A percentile compares a stretch with the other conserved stretches of the same genome.
Conservation (phyloP, 768 basidiomycete genomes). For the Xerocomus brunneocitrinus region DNA sequence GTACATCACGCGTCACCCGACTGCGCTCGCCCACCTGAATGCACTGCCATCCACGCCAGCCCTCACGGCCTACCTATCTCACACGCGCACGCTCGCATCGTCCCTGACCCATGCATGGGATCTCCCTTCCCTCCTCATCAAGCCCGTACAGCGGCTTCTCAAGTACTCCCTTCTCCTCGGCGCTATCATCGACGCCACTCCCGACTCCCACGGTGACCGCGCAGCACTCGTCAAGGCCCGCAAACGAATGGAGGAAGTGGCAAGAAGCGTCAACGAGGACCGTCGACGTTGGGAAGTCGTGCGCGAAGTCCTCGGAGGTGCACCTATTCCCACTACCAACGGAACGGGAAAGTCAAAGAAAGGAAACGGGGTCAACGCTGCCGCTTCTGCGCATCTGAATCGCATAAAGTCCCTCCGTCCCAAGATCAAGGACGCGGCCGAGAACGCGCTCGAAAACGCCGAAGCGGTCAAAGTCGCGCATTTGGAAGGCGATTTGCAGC, state of each 20-base stretch:
- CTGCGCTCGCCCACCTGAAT: slow-evolving; percentile 65
- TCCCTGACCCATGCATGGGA: slow-evolving; percentile 88
- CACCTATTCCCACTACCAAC: slow-evolving; percentile 33
- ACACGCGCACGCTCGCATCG: slow-evolving; percentile 62
- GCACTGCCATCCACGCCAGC: slow-evolving; percentile 39
- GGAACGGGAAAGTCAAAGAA: slow-evolving; percentile 37
- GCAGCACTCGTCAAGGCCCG: slow-evolving; percentile 26
- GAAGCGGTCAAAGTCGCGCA: slow-evolving; percentile 49
- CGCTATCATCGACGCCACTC: slow-evolving; percentile 72
- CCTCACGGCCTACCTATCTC: slow-evolving; percentile 58
- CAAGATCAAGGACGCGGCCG: slow-evolving; percentile 29
- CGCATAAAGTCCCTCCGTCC: slow-evolving; percentile 54
- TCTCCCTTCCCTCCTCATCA: slow-evolving; percentile 89
- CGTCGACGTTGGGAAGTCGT: slow-evolving; percentile 74
- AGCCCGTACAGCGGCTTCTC: slow-evolving; percentile 92
- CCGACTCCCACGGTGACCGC: slow-evolving; percentile 64
- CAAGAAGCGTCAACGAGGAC: slow-evolving; percentile 74
- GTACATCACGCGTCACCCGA: slow-evolving; percentile 78
- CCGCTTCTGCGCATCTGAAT: slow-evolving; percentile 52
- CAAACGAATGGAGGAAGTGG: slow-evolving; percentile 62
- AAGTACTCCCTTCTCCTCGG: slow-evolving; percentile 88
- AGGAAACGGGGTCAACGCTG: slow-evolving; percentile 40
- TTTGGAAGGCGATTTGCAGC: slow-evolving; percentile 54
- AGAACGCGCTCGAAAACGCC: slow-evolving; percentile 32
- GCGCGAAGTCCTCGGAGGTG: slow-evolving; percentile 58